These are phyloP conservation scores for Xerocomellus amylosporus DNA, from an alignment of 768 basidiomycete species.

Conservation along the genomic window DNA sequence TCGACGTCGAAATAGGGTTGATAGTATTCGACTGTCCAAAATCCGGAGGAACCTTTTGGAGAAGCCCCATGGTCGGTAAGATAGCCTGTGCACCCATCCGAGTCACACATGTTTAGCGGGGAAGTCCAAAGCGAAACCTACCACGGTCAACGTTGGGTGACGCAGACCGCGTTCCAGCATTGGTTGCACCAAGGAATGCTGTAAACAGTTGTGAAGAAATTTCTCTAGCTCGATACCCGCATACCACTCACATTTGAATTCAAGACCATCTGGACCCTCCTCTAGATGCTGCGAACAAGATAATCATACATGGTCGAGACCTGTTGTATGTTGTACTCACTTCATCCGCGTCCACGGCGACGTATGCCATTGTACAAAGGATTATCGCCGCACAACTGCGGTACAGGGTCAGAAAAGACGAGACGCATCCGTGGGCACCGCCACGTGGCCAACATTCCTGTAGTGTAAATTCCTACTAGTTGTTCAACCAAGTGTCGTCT, in stretches of 20 bases:
- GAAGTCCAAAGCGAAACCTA: constrained; percentile 22
- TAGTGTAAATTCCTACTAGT: too few species aligned
- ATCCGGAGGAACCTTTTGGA: constrained; percentile 49
- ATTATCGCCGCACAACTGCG: background rate
- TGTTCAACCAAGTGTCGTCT: too few species aligned
- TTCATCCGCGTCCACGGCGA: constrained; percentile 69
- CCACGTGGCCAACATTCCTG: constrained; percentile 1
- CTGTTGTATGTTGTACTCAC: constrained; percentile 36
- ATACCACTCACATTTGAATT: constrained; percentile 64
- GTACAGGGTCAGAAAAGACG: background rate
- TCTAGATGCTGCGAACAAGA: constrained; percentile 46
- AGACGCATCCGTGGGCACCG: background rate
- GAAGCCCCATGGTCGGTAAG: constrained; percentile 50
- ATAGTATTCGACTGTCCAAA: constrained; percentile 85
- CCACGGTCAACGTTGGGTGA: constrained; percentile 49
- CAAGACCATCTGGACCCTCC: constrained; percentile 65
- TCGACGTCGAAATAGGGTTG: constrained; percentile 89
- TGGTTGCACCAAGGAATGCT: constrained; percentile 55
- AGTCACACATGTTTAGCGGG: background rate
- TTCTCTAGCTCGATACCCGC: background rate
- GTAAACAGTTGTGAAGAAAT: background rate
- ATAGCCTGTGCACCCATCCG: constrained; percentile 49
- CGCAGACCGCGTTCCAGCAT: constrained; percentile 23
- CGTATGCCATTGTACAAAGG: constrained; percentile 55
- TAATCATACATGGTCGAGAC: background rate